phyloP scores from a whole-genome alignment of 2,329 filamentous ascomycete genomes.

The Penicillium sp. region DNA sequence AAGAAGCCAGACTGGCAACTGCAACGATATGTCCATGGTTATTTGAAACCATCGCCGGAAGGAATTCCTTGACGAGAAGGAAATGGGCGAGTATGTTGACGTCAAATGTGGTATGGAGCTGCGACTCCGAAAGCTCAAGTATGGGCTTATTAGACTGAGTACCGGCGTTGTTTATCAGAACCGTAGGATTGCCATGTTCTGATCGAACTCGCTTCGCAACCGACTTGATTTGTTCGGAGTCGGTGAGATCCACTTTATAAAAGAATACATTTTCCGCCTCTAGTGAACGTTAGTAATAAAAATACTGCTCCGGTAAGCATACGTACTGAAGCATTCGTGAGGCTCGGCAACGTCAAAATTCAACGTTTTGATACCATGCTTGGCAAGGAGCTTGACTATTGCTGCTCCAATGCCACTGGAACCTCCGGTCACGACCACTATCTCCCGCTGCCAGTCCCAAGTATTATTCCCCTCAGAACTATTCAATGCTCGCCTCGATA shows the following conservation, averaged over 20 bases:
- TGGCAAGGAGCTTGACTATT: not conserved
- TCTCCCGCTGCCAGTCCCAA: conserved; percentile 1
- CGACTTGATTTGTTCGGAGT: not conserved
- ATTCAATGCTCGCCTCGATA: not conserved
- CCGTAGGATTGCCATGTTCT: conserved; percentile 3
- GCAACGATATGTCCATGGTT: conserved; percentile 6
- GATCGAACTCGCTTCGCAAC: not conserved
- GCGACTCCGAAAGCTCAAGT: not conserved
- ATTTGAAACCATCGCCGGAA: conserved; percentile 1
- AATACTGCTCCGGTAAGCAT: not conserved
- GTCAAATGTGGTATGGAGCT: not conserved
- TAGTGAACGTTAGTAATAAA: not conserved
- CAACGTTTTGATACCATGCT: not conserved
- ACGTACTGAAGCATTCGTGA: not conserved
- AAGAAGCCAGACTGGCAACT: conserved; percentile 7
- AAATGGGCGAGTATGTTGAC: not conserved
- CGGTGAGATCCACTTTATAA: not conserved
- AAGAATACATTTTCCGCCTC: not conserved
- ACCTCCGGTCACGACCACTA: conserved; percentile 8
- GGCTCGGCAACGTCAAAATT: not conserved
- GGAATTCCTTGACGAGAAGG: not conserved
- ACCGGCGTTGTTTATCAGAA: conserved; percentile 9
- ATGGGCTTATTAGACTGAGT: conserved; percentile 3
- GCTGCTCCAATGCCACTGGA: conserved; percentile 8
- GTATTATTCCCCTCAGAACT: not conserved